Percentiles rank a stretch among this genome's conserved stretches.
Evolutionary conservation across 228 moss, liverwort and hornwort genomes (phyloP).

Genomic region (Sphagnum magellanicum): DNA sequence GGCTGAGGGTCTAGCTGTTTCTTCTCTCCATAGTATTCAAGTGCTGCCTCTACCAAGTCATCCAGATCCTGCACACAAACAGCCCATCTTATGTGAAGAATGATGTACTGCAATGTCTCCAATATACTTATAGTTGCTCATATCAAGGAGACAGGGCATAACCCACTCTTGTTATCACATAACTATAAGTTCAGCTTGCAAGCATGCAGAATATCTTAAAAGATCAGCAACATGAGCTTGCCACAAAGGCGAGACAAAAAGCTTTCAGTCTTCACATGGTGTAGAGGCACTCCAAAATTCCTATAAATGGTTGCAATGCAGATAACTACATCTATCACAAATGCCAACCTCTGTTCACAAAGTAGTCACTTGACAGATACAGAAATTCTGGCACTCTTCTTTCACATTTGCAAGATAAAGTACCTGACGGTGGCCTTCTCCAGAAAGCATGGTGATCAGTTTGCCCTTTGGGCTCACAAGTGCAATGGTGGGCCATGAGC

Average conservation of each 20-base stretch:
- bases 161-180: no score
- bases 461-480: constrained; percentile 79
- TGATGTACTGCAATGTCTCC: neutral
- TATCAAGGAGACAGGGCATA: no score
- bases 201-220: no score
- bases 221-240: no score
- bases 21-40: constrained; percentile 78
- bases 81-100: constrained; percentile 3
- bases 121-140: no score
- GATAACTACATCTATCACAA: constrained; percentile 30
- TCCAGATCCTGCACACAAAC: constrained; percentile 59
- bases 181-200: no score
- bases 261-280: no score
- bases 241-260: no score
- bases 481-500: constrained; percentile 90
- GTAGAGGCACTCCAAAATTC: no score
- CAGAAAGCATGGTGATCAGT: constrained; percentile 77
- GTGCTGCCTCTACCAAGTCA: constrained; percentile 76
- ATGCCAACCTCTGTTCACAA: constrained; percentile 65
- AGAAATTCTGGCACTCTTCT: no score
- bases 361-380: neutral
- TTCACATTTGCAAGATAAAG: neutral
- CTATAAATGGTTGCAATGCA: no score
- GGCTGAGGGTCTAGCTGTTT: constrained; percentile 63
- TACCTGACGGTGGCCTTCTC: constrained; percentile 91